Evolutionary conservation across 257 asterid genomes (phyloP).

Genomic region (Penstemon eatonii): DNA sequence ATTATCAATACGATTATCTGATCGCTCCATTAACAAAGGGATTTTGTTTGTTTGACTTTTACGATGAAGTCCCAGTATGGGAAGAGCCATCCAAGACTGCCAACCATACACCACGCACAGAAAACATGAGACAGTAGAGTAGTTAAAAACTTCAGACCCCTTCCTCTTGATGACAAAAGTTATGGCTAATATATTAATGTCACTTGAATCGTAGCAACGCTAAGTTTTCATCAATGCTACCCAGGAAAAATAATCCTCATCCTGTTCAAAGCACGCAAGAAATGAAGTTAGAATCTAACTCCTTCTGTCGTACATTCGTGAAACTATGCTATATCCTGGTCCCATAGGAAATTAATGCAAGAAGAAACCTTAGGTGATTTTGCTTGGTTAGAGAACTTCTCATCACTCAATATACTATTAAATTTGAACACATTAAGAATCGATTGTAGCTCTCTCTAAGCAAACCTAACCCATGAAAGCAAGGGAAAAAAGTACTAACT

Average conservation of each 20-base stretch:
- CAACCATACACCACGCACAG: conserved; percentile 36
- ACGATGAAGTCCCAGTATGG: conserved; percentile 59
- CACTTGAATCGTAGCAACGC: conserved; percentile 19
- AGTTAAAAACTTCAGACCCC: conserved; percentile 22
- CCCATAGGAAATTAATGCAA: background rate
- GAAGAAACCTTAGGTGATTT: background rate
- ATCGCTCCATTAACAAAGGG: conserved; percentile 68
- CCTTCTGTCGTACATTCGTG: conserved; percentile 6
- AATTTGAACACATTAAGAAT: conserved; percentile 4
- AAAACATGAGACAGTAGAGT: conserved; percentile 49
- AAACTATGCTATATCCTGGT: background rate
- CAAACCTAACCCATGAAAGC: conserved; percentile 18
- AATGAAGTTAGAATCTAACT: conserved; percentile 23
- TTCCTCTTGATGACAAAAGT: conserved; percentile 14
- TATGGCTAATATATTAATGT: background rate
- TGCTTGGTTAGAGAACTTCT: background rate
- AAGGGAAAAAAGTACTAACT: background rate
- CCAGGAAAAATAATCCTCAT: conserved; percentile 25
- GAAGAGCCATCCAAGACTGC: conserved; percentile 61
- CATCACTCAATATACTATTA: background rate
- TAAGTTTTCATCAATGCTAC: conserved; percentile 2
- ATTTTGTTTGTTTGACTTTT: conserved; percentile 50
- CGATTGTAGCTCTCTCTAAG: conserved; percentile 1
- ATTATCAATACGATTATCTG: conserved; percentile 33
- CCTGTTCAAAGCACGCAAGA: conserved; percentile 34